Base-by-base conservation (phyloP, 192 early-diverging fungal species). In the Coemansia sp. region DNA sequence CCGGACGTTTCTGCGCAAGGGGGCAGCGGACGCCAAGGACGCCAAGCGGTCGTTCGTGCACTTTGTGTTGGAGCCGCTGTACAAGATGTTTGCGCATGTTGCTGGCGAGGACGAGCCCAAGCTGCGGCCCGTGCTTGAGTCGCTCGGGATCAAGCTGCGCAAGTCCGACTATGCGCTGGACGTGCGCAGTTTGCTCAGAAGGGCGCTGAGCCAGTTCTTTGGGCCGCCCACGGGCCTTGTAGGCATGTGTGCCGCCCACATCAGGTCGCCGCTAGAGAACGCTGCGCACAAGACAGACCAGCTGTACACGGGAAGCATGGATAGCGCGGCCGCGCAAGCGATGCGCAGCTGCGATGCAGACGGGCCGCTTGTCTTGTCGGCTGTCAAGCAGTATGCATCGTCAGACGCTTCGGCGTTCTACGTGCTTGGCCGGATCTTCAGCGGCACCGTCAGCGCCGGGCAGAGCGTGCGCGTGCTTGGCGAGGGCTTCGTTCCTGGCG, bases 1-100 rank as follows among this genome's bases (percentile, higher is more conserved):
- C 15, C 86, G 94, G 26, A 89, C 87, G 4, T 99, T 99, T 76
- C 84, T 88, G 45, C 90, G 92, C 36, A 91, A 89, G 75, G 57
- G 59, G 23, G 78, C 91, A 23, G 46, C 85, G 15, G 85, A 80
- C 45, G 69, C 65, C 16, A 81, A 85, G 39, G 84, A 85, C 6
- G 69, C 76, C 44, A 83, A 88, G 69, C 90, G 98, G 16, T 88
- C 94, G 15, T 99, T 99, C 84, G 92, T 95, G 23, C 94, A 99
- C 72, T 99, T 99, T 73, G 90, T 99, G 63, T 72, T 99, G 14
- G 92, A 96, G 68, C 97, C 97, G 14, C 77, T 99, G 35, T 99
- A 93, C 87, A 99, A 99, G 79, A 69, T 98, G 2, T 96, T 92
- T 76, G 88, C 91, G 0, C 94, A 93, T 64, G 85, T 86, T 20